Evolutionary conservation across 1,284 basidiomycete species (phyloP).

Genomic region (Apiotrichum laibachii): DNA sequence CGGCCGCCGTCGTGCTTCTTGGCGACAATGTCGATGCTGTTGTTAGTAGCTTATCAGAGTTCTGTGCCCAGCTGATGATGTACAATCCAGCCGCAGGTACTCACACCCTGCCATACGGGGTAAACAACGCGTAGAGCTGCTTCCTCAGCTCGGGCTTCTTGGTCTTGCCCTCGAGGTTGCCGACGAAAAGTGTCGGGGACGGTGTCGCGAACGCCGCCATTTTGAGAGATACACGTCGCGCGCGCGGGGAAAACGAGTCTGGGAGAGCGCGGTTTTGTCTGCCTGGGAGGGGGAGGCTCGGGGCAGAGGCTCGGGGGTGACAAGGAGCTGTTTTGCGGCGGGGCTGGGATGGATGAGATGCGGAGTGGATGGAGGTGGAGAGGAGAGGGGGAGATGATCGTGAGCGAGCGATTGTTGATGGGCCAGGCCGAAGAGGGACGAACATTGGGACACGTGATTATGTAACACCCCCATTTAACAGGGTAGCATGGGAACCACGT

Average conservation of each 20-base stretch:
- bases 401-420: no score
- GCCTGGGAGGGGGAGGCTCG: no score
- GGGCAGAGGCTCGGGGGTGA: no score
- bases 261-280: neutral
- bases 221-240: neutral
- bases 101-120: slow-evolving; percentile 80
- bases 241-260: neutral
- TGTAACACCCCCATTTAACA: no score
- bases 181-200: slow-evolving; percentile 86
- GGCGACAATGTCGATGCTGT: slow-evolving; percentile 81
- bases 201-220: slow-evolving; percentile 58
- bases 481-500: no score
- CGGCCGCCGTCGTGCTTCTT: slow-evolving; percentile 77
- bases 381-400: no score
- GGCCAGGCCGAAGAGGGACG: no score
- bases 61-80: neutral
- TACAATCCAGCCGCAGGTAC: slow-evolving; percentile 22
- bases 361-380: no score
- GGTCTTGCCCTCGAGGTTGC: slow-evolving; percentile 89
- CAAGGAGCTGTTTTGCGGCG: no score
- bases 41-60: neutral
- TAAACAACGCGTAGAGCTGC: slow-evolving; percentile 86
- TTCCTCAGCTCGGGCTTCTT: slow-evolving; percentile 86
- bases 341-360: no score
- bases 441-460: no score